Base-by-base conservation (phyloP, 257 asterid species). In the Nemophila menziesii region DNA sequence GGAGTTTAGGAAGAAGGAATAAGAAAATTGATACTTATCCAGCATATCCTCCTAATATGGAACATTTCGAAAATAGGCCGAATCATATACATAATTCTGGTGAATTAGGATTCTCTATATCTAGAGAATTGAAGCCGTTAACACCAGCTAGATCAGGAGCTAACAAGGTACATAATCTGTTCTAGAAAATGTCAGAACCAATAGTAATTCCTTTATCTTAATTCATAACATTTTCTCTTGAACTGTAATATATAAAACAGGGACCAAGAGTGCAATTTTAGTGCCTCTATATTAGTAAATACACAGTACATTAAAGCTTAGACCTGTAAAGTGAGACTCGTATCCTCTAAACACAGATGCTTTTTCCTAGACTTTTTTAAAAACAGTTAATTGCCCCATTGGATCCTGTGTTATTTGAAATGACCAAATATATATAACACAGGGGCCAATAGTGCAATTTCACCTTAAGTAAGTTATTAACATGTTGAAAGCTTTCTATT, bases 61-160 rank as follows among this genome's bases (percentile, higher is more conserved):
- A 68, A 50, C 60, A 51, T 44, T 65, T 57, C 12, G 86, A 73
- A 55, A 72, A 75, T 70, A 65, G 60, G 16, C 69, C 75, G 9
- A 57, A 41, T 41, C 11, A 69, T 67, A 58, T 79, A 51, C 79
- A 56, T 52, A 87, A 84, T 72, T 85, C 94, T 22, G 84, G 80
- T 27, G 98, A 85, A 71, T 74, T 90, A 38, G 41, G 60, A 48
- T 34, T 64, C 33, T 67, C 95, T 33, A 68, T 76, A 55, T 66
- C 95, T 29, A 51, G 71, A 15, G 94, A 89, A 59, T 70, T 80
- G 68, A 79, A 84, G 69, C 72, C 86, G 7, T 78, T 92, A 0
- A 72, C 85, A 14, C 90, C 86, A 3, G 73, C 76, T 16, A 66
- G 94, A 51, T 33, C 79, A n/a, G 36, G 36, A 29, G 53, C 65